Conservation (phyloP, 208 protist species). For the Crithidia acanthocephali region DNA sequence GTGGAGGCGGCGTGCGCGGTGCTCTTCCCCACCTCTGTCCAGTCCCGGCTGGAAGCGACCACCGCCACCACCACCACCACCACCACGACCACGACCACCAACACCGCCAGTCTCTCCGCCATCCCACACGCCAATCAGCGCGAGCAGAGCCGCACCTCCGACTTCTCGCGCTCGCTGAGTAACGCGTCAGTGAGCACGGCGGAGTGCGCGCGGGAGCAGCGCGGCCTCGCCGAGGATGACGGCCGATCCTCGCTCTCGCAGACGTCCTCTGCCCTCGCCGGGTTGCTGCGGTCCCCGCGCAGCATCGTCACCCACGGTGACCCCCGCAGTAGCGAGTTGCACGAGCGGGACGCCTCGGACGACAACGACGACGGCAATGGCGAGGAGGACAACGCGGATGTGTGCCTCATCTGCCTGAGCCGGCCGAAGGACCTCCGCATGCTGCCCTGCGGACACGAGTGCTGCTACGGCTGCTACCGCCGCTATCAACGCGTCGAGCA, state of each 20-base stretch:
- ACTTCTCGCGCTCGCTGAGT: constrained; percentile 2
- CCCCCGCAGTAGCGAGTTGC: not conserved
- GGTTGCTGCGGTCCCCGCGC: not conserved
- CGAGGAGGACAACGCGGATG: constrained; percentile 3
- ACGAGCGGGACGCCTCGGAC: not conserved
- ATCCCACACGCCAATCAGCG: not conserved
- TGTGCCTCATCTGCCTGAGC: constrained; percentile 36
- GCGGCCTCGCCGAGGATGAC: not conserved
- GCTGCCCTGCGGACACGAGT: constrained; percentile 35
- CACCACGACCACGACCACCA: not conserved
- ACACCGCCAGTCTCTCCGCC: not conserved
- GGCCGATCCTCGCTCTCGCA: not conserved
- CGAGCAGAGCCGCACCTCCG: not conserved
- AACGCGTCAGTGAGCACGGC: not conserved
- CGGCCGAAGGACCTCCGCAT: constrained; percentile 17
- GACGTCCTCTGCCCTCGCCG: not conserved
- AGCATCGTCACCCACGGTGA: not conserved
- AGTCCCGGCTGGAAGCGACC: not conserved
- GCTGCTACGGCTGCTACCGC: constrained; percentile 28
- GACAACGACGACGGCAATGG: not conserved
- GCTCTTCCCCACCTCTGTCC: not conserved
- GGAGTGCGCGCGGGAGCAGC: not conserved
- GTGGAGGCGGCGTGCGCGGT: constrained; percentile 9
- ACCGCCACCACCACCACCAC: not conserved
- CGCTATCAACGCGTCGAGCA: constrained; percentile 14